These are phyloP conservation scores for Malbranchea cinnamomea DNA, from an alignment of 2,329 filamentous ascomycete genomes.

Conservation along the genomic window DNA sequence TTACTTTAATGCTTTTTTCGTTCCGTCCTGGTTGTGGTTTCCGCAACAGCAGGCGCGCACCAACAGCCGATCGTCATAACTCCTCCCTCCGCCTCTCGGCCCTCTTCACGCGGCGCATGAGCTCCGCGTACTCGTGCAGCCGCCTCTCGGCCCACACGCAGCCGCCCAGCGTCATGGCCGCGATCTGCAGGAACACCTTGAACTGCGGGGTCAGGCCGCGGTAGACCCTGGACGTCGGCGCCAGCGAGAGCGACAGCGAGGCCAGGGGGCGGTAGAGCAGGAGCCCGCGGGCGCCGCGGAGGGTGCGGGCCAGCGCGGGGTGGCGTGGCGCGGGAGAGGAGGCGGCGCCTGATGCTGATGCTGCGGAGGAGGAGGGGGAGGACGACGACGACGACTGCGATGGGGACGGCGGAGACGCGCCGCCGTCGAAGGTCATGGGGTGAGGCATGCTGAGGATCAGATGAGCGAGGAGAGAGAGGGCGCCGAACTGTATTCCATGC, in stretches of 20 bases:
- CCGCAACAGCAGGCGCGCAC: too few species aligned
- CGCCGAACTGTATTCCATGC: conserved; percentile 31
- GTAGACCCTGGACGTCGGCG: conserved; percentile 28
- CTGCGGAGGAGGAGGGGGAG: conserved; percentile 17
- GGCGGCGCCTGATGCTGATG: conserved; percentile 9
- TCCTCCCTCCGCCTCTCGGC: conserved; percentile 20
- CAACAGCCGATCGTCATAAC: conserved; percentile 2
- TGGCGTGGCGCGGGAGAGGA: conserved; percentile 16
- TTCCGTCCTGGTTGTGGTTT: too few species aligned
- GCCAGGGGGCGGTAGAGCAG: conserved; percentile 28
- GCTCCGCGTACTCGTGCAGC: conserved; percentile 32
- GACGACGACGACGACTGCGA: conserved; percentile 13
- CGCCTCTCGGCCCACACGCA: conserved; percentile 34
- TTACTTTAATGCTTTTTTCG: too few species aligned
- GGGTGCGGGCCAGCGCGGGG: conserved; percentile 17
- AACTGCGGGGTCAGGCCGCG: conserved; percentile 34
- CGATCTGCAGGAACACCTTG: conserved; percentile 35
- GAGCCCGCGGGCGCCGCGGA: too few species aligned
- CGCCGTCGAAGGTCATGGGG: conserved; percentile 24
- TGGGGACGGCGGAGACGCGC: conserved; percentile 16
- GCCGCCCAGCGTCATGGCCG: conserved; percentile 33
- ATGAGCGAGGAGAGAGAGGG: conserved; percentile 31
- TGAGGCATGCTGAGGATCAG: conserved; percentile 30
- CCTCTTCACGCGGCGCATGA: conserved; percentile 25
- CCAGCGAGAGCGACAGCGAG: conserved; percentile 34